Percentiles rank a stretch among this genome's conserved stretches.
Conservation (phyloP, 768 basidiomycete genomes). For the Dendrothele bispora region DNA sequence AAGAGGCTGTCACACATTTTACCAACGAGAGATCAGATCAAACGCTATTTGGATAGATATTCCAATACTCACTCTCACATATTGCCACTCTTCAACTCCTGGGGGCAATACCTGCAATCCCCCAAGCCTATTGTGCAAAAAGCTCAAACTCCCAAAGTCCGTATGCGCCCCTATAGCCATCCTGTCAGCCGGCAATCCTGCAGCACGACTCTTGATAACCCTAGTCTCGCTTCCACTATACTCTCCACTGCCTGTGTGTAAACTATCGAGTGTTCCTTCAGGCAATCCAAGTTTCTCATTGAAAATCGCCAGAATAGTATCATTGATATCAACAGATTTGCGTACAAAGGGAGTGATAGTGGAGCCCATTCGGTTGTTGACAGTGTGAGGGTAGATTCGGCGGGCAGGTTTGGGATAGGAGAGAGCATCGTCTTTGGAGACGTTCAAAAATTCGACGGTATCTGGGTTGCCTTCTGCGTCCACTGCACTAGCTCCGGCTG, state of each 20-base stretch:
- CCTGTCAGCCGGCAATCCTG: slow-evolving; percentile 24
- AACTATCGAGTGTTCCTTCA: slow-evolving; percentile 12
- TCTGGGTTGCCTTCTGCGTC: slow-evolving; percentile 60
- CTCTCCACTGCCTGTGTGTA: slow-evolving; percentile 18
- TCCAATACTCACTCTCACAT: slow-evolving; percentile 41
- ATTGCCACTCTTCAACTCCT: slow-evolving; percentile 45
- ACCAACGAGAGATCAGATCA: too few species aligned
- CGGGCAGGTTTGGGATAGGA: slow-evolving; percentile 54
- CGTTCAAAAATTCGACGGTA: slow-evolving; percentile 62
- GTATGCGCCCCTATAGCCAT: slow-evolving; percentile 41
- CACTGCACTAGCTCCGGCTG: slow-evolving; percentile 58
- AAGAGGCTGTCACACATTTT: too few species aligned
- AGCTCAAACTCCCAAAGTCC: slow-evolving; percentile 37
- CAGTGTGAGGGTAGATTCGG: slow-evolving; percentile 56
- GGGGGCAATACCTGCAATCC: slow-evolving; percentile 7
- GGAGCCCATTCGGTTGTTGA: slow-evolving; percentile 48
- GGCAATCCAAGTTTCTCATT: slow-evolving; percentile 21
- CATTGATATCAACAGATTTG: slow-evolving; percentile 40
- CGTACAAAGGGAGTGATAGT: slow-evolving; percentile 55
- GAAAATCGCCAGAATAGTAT: slow-evolving; percentile 19
- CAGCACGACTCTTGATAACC: slow-evolving; percentile 21
- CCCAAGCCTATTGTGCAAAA: slow-evolving; percentile 7
- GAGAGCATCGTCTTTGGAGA: slow-evolving; percentile 68
- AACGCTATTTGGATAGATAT: too few species aligned
- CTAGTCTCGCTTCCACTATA: slow-evolving; percentile 22